Conservation (phyloP, 305 asterid genomes). For the Solanum hybrid region DNA sequence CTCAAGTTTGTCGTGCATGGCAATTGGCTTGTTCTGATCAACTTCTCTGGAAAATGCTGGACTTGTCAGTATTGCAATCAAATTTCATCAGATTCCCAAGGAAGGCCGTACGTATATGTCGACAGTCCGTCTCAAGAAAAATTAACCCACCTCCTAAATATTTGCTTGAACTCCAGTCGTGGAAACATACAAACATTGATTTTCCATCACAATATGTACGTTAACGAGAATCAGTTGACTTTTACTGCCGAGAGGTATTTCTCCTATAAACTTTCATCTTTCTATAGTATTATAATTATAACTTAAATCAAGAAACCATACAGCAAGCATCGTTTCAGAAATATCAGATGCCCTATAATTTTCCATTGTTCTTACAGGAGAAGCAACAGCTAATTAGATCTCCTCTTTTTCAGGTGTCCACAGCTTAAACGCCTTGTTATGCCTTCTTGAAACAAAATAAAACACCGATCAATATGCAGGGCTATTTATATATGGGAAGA, state of each 20-base stretch:
- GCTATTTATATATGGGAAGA: constrained; percentile 12
- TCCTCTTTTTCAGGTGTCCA: constrained; percentile 46
- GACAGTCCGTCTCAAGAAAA: constrained; percentile 48
- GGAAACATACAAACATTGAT: constrained; percentile 45
- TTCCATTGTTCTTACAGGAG: background rate
- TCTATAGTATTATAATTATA: background rate
- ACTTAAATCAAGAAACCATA: background rate
- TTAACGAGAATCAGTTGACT: background rate
- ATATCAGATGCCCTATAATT: background rate
- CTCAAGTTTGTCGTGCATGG: too few species aligned
- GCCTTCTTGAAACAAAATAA: constrained; percentile 80
- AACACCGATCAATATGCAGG: constrained; percentile 41
- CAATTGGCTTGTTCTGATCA: too few species aligned
- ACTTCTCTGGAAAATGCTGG: constrained; percentile 16
- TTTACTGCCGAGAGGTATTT: background rate
- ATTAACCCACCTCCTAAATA: constrained; percentile 49
- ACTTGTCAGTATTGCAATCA: constrained; percentile 40
- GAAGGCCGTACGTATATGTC: constrained; percentile 65
- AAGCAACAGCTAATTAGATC: background rate
- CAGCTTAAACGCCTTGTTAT: constrained; percentile 57
- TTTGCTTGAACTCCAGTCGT: constrained; percentile 45
- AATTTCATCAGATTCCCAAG: constrained; percentile 49
- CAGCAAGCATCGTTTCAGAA: background rate
- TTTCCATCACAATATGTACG: constrained; percentile 40
- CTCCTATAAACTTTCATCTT: background rate